Percentiles rank a stretch among this genome's conserved stretches.
Evolutionary conservation across 176 grass and related monocot species (phyloP).

Genomic region (Phragmites australis): DNA sequence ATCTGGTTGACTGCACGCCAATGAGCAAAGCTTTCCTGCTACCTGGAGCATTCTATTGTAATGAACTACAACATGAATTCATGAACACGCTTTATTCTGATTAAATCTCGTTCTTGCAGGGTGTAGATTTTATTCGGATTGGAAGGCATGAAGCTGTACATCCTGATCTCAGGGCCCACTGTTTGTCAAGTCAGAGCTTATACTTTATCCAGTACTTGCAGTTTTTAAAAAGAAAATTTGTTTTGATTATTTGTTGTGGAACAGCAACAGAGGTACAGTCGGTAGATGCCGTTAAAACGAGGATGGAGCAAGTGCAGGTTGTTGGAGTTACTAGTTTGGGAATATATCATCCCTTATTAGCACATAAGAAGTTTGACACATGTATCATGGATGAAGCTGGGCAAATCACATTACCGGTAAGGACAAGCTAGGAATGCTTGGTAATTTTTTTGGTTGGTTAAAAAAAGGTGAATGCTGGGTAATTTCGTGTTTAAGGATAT

Average conservation of each 20-base stretch:
- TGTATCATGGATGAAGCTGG: constrained; percentile 99
- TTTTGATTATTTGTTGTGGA: constrained; percentile 44
- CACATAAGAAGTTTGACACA: constrained; percentile 93
- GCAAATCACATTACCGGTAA: constrained; percentile 96
- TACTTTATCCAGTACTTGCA: constrained; percentile 28
- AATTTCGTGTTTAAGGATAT: constrained; percentile 6
- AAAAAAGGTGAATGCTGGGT: constrained; percentile 21
- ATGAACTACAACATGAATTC: not conserved
- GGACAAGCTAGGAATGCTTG: constrained; percentile 24
- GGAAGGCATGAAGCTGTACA: constrained; percentile 90
- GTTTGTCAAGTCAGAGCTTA: constrained; percentile 66
- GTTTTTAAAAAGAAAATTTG: constrained; percentile 24
- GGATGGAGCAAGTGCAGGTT: constrained; percentile 85
- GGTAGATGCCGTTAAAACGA: constrained; percentile 73
- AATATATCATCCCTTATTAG: constrained; percentile 83
- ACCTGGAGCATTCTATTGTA: not conserved
- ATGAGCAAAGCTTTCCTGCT: not conserved
- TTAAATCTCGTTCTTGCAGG: constrained; percentile 44
- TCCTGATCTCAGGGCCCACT: constrained; percentile 67
- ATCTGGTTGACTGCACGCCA: constrained; percentile 17
- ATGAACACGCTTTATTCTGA: constrained; percentile 34
- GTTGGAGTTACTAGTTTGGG: constrained; percentile 97
- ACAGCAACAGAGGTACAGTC: constrained; percentile 64
- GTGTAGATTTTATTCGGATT: constrained; percentile 94
- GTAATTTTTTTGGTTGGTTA: not conserved